Evolutionary conservation across 768 basidiomycete genomes (phyloP), one percentile per base, ranked within the genome.

Genomic region (Suillus cothurnatus): DNA sequence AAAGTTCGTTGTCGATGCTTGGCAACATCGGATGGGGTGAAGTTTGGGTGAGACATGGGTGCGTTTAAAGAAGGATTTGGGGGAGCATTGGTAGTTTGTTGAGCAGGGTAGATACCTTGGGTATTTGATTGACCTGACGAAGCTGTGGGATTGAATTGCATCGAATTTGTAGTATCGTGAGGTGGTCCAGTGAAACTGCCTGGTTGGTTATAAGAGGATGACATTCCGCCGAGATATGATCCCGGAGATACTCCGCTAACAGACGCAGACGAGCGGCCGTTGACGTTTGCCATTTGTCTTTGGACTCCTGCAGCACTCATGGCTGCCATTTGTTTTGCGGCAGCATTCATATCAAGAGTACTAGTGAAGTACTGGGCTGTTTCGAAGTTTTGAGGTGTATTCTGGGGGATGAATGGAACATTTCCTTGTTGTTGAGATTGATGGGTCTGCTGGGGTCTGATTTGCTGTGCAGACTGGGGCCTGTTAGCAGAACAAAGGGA

Each of bases 241-340:
- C 81, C 88, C 85, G 89, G 86, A 77, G 84, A 87, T 86, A 85
- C 83, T 82, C 85, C 85, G 81, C 81, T 79, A 58, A 78, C 73
- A 64, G 68, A 47, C 76, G 77, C 76, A 68, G 75, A 76, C 69
- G 67, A 78, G 66, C 80, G 82, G 68, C 84, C 86, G 72, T 84
- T 85, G 66, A 81, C 79, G 69, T 85, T 83, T 78, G 87, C 82
- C 72, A 86, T 84, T 70, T 86, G 82, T 21, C 75, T 74, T 62
- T 74, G 75, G 63, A 71, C 69, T 69, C 82, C 87, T 58, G 82
- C 88, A 62, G 84, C 88, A 70, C 82, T 87, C 69, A 93, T 85
- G 12, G 89, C 89, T 36, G 90, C 89, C 86, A 93, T 90, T 79
- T 94, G 92, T 76, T 93, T 94, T 65, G 89, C 89, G 59, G 83